Evolutionary conservation across 2,329 filamentous ascomycete species (phyloP).

Genomic region (Westerdykella ornata): DNA sequence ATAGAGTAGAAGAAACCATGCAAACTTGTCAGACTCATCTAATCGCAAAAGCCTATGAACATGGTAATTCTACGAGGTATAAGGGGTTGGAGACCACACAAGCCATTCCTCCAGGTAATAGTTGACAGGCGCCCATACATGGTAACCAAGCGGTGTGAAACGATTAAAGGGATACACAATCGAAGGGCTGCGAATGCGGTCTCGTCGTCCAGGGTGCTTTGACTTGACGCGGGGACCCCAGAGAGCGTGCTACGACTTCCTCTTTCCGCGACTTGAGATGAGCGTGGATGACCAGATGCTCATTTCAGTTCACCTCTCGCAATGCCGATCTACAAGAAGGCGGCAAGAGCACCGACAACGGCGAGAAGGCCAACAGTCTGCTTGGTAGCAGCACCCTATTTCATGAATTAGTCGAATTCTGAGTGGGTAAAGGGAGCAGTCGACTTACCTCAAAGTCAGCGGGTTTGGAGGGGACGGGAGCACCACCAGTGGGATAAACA

Average conservation of each 20-base stretch:
- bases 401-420: constrained; percentile 20
- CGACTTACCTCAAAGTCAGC: constrained; percentile 19
- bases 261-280: constrained; percentile 10
- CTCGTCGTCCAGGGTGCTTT: no score
- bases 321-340: constrained; percentile 32
- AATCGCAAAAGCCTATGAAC: constrained; percentile 27
- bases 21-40: constrained; percentile 26
- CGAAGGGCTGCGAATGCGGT: constrained; percentile 28
- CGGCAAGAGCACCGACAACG: constrained; percentile 45
- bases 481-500: constrained; percentile 12
- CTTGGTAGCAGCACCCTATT: constrained; percentile 50
- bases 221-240: no score
- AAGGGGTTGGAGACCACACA: constrained; percentile 26
- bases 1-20: constrained; percentile 26
- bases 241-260: constrained; percentile 22
- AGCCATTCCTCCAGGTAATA: constrained; percentile 16
- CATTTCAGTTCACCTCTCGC: constrained; percentile 9
- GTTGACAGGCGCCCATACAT: constrained; percentile 22
- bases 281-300: constrained; percentile 4
- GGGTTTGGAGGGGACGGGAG: constrained; percentile 12
- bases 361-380: constrained; percentile 48
- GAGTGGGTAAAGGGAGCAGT: constrained; percentile 1
- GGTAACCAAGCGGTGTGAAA: constrained; percentile 27
- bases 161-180: constrained; percentile 32
- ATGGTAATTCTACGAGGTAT: constrained; percentile 18